Evolutionary conservation across 352 stramenopile species (phyloP).

Genomic region (Globisporangium carolinianum): DNA sequence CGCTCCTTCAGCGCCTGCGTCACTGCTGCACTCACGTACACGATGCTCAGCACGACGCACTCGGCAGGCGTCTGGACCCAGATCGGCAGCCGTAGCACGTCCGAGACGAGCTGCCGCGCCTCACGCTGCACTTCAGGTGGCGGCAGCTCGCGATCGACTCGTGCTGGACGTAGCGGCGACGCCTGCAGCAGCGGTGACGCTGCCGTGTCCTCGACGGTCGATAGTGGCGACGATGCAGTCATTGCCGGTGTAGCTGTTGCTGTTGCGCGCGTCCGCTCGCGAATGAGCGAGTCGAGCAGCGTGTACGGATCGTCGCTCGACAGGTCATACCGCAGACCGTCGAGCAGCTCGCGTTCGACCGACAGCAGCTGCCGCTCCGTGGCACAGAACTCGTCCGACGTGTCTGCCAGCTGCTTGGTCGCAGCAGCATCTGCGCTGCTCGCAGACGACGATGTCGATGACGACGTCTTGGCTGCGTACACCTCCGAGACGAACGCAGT

Average conservation of each 20-base stretch:
- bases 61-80: slow-evolving; percentile 57
- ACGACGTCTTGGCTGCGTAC: slow-evolving; percentile 47
- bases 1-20: slow-evolving; percentile 25
- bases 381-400: slow-evolving; percentile 42
- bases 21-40: slow-evolving; percentile 62
- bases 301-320: slow-evolving; percentile 61
- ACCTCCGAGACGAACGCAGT: slow-evolving; percentile 62
- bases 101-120: slow-evolving; percentile 54
- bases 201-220: slow-evolving; percentile 4
- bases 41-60: slow-evolving; percentile 58
- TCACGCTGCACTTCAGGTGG: slow-evolving; percentile 55
- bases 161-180: slow-evolving; percentile 13
- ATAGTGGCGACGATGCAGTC: background rate
- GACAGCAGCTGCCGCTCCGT: slow-evolving; percentile 54
- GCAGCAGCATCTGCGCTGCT: slow-evolving; percentile 13
- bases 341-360: slow-evolving; percentile 52
- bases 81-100: slow-evolving; percentile 45
- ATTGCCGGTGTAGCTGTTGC: background rate
- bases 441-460: background rate
- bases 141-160: slow-evolving; percentile 7
- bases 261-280: slow-evolving; percentile 38
- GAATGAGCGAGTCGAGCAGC: slow-evolving; percentile 63
- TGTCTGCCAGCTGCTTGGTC: slow-evolving; percentile 13
- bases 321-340: slow-evolving; percentile 72
- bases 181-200: background rate